Evolutionary conservation across 176 grass and related monocot species (phyloP).

Genomic region (Otatea glauca): DNA sequence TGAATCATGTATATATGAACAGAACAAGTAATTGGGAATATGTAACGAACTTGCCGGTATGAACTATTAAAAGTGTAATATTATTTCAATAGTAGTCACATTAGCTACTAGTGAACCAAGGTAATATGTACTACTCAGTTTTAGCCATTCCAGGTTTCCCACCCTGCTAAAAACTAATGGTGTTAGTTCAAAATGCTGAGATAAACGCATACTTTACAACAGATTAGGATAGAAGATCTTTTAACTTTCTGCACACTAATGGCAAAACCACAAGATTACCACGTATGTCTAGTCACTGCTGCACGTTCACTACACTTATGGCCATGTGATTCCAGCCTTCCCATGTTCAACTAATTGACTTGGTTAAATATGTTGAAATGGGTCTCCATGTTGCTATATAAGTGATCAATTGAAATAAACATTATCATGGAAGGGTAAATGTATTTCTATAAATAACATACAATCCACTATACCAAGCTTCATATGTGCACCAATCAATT

Average conservation of each 20-base stretch:
- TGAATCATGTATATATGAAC: slow-evolving; percentile 24
- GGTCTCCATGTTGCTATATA: not conserved
- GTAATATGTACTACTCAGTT: not conserved
- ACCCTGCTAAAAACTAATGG: not conserved
- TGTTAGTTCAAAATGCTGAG: not conserved
- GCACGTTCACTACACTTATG: not conserved
- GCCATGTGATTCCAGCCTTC: not conserved
- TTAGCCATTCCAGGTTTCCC: not conserved
- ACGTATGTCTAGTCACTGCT: not conserved
- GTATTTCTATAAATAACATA: slow-evolving; percentile 21
- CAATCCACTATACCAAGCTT: slow-evolving; percentile 4
- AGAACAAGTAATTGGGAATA: not conserved
- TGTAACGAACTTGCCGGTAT: not conserved
- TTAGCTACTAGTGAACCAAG: slow-evolving; percentile 23
- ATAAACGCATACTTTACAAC: not conserved
- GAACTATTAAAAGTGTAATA: slow-evolving; percentile 16
- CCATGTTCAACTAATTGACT: not conserved
- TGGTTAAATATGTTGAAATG: slow-evolving; percentile 2
- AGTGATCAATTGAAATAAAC: slow-evolving; percentile 1
- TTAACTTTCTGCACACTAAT: slow-evolving; percentile 5
- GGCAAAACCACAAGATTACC: not conserved
- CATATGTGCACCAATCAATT: slow-evolving; percentile 13
- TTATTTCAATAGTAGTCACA: not conserved
- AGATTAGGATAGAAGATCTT: not conserved
- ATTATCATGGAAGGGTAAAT: not conserved